Percentiles rank a stretch among this genome's conserved stretches.
These are phyloP conservation scores for Talaromyces wortmannii DNA, from an alignment of 495 filamentous ascomycete species.

Conservation along the genomic window DNA sequence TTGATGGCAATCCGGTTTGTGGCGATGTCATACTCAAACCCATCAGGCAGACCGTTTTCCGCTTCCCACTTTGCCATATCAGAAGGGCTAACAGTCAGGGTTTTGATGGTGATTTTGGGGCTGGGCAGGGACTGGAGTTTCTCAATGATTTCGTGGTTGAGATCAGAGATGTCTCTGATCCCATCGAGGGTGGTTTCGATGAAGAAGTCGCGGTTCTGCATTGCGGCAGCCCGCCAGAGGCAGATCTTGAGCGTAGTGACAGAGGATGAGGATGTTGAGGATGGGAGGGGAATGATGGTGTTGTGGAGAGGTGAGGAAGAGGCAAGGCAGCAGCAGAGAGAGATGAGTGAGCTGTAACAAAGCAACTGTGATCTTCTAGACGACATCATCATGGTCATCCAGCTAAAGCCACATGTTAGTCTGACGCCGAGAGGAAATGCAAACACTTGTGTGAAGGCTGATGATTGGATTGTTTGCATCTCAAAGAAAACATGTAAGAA, in stretches of 20 bases:
- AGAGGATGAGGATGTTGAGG: neutral
- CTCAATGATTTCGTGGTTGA: neutral
- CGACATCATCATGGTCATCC: too few relatives aligned
- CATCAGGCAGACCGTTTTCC: neutral
- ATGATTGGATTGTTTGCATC: too few relatives aligned
- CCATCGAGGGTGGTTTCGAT: neutral
- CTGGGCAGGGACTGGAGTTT: neutral
- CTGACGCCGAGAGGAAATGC: too few relatives aligned
- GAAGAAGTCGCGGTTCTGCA: neutral
- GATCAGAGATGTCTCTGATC: neutral
- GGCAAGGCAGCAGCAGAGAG: too few relatives aligned
- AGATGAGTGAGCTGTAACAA: too few relatives aligned
- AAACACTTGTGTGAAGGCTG: too few relatives aligned
- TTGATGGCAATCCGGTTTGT: too few relatives aligned
- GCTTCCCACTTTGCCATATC: neutral
- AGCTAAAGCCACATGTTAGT: too few relatives aligned
- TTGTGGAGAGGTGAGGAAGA: too few relatives aligned
- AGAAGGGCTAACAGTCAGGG: neutral
- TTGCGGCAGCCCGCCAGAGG: neutral
- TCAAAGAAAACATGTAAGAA: too few relatives aligned
- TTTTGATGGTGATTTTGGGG: neutral
- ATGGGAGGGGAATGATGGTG: neutral
- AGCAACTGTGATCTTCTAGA: too few relatives aligned
- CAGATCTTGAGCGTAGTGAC: neutral
- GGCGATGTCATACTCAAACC: too few relatives aligned